Conservation (phyloP, 1,139 yeast species). For the Hansenula sp. region DNA sequence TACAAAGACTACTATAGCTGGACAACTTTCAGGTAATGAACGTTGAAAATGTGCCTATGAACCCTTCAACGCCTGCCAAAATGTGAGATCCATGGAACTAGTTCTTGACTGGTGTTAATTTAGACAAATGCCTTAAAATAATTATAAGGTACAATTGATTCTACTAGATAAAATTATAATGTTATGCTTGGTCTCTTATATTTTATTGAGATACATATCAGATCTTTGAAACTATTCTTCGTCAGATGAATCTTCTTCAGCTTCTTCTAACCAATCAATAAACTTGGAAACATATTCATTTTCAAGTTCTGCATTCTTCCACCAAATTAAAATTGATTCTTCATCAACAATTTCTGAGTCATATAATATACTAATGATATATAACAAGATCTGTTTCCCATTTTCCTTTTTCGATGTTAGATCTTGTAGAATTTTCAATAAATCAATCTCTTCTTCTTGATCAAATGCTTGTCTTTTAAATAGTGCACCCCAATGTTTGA, state of each 20-base stretch:
- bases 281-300: slow-evolving; percentile 57
- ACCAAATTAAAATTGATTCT: slow-evolving; percentile 78
- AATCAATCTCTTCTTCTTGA: slow-evolving; percentile 69
- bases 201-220: no score
- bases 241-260: slow-evolving; percentile 71
- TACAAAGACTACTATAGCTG: no score
- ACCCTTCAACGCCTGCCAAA: no score
- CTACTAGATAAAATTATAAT: no score
- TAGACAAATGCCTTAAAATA: no score
- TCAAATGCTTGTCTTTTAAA: slow-evolving; percentile 82
- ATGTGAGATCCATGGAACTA: no score
- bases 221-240: slow-evolving; percentile 24
- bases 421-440: slow-evolving; percentile 56
- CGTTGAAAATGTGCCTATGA: no score
- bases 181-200: no score
- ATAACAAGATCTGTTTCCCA: slow-evolving; percentile 36
- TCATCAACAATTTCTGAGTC: slow-evolving; percentile 81
- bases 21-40: no score
- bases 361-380: slow-evolving; percentile 66
- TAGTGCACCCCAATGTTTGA: slow-evolving; percentile 76
- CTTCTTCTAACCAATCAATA: slow-evolving; percentile 83
- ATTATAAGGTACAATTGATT: no score
- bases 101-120: no score
- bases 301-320: slow-evolving; percentile 49
- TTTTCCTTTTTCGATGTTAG: slow-evolving; percentile 30